Evolutionary conservation across 2,329 filamentous ascomycete genomes (phyloP).

Genomic region (Paracoccidioides lutzii): DNA sequence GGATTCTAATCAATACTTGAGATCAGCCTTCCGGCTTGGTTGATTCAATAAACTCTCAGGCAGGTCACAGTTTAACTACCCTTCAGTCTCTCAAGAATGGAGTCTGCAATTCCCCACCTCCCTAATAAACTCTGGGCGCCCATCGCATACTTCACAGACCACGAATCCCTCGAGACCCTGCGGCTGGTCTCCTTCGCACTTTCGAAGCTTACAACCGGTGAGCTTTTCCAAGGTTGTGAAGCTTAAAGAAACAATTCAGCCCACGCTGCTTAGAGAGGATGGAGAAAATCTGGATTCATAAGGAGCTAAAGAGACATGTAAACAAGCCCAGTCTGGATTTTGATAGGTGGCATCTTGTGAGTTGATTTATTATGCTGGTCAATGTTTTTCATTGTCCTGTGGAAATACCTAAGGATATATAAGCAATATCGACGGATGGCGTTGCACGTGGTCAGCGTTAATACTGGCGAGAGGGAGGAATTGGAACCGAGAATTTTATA

Average conservation of each 20-base stretch:
- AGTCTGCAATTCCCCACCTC: neutral
- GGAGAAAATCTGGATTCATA: neutral
- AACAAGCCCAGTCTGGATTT: constrained; percentile 1
- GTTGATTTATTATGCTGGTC: neutral
- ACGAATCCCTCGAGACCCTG: neutral
- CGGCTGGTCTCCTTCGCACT: neutral
- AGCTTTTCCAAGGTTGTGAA: neutral
- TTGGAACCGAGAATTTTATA: neutral
- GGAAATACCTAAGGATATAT: too few relatives aligned
- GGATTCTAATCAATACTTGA: too few relatives aligned
- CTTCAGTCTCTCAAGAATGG: neutral
- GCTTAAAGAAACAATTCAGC: neutral
- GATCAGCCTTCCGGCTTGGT: too few relatives aligned
- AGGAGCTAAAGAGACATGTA: neutral
- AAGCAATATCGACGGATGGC: too few relatives aligned
- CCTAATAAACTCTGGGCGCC: neutral
- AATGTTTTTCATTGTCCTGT: neutral
- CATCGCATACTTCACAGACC: neutral
- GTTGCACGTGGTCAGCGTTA: too few relatives aligned
- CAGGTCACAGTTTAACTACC: too few relatives aligned
- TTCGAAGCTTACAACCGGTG: neutral
- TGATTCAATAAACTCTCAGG: too few relatives aligned
- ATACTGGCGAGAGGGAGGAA: too few relatives aligned
- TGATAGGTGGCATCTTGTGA: neutral
- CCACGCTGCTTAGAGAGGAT: neutral